Base-by-base conservation (phyloP, 1,139 yeast genomes). In the Geotrichum australiense region DNA sequence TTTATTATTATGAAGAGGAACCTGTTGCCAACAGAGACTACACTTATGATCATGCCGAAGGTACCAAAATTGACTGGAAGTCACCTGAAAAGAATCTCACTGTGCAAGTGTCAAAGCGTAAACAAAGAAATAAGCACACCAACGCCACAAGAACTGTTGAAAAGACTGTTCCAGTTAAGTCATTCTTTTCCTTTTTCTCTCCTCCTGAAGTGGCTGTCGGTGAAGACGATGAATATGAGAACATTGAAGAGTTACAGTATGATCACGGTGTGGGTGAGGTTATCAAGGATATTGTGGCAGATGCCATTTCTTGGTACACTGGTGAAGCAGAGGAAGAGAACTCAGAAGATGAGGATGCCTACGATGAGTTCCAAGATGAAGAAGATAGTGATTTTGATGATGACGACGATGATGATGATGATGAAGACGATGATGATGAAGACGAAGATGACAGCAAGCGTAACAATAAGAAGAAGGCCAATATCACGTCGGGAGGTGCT, bases 221-320 rank as follows among this genome's bases (percentile, higher is more conserved):
- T 4, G 76, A 68, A 3, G 73, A 64, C 11, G 78, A 69, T 37
- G 67, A 61, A 5, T 66, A 64, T 10, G 67, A 61, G 3, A 81
- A 74, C 42, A 81, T 78, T 46, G 85, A 74, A 40, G 91, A 81
- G 49, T 70, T 86, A 54, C 96, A 89, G 56, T 70, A 84, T 57
- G 99, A 91, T 66, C 93, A 91, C 68, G 94, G 89, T 60, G 72
- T 89, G 52, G 99, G 98, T 49, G 99, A 91, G 66, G 93, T 87
- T 59, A 79, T 91, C 63, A 91, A 93, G 70, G 97, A 93, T 63
- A 81, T 93, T 64, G 82, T 91, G 53, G 96, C 97, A 51, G 78
- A 96, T 58, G 97, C 97, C 43, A 76, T 91, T 56, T 96, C 89
- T 64, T 91, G 97, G 97, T 91, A 86, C 63, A 89, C 97, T 14